Evolutionary conservation across 1,139 yeast genomes (phyloP), one percentile per base, ranked within the genome.

Genomic region (Geotrichum restrictum): DNA sequence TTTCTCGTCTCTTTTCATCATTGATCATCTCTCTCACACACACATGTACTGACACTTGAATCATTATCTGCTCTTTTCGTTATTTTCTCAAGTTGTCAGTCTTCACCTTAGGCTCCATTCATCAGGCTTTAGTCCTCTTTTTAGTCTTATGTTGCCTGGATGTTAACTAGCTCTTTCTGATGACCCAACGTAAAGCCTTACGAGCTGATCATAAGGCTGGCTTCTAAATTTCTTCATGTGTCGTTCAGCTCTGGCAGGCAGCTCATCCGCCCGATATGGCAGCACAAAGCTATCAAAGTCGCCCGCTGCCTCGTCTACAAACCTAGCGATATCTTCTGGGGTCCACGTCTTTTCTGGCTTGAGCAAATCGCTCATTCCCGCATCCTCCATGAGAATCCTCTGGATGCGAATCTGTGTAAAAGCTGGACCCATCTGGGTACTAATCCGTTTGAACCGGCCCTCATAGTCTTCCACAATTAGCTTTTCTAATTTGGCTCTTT

Each of bases 401-500:
- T 50, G 54, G 8, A 54, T 48, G 4, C 57, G 48, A 7, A 54
- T 37, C 2, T 48, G 56, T 4, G 61, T 54, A 48, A 63, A 63
- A 16, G 64, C 57, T 14, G 60, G 60, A 0, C 69, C 69, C 67
- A 65, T 61, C 24, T 57, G 63, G 8, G 55, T 54, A 21, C 62
- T 53, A 18, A 74, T 64, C 40, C 77, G 62, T 47, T 64, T 65
- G 72, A 74, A 72, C 51, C 77, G 66, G 29, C 58, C 60, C 14
- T 69, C 68, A 74, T 76, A 74, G 61, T 74, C 77, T 24, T 64
- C 64, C 21, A 63, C 57, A 32, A 74, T 59, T 1, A 64, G 65
- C 29, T 59, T 57, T 14, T 63, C 56, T 27, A 73, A 57, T 48
- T 62, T 64, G 1, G 59, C 51, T 44, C 62, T 67, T 63, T 73